Base-by-base conservation (phyloP, 2,329 filamentous ascomycete species). In the Cercospora berteroae region DNA sequence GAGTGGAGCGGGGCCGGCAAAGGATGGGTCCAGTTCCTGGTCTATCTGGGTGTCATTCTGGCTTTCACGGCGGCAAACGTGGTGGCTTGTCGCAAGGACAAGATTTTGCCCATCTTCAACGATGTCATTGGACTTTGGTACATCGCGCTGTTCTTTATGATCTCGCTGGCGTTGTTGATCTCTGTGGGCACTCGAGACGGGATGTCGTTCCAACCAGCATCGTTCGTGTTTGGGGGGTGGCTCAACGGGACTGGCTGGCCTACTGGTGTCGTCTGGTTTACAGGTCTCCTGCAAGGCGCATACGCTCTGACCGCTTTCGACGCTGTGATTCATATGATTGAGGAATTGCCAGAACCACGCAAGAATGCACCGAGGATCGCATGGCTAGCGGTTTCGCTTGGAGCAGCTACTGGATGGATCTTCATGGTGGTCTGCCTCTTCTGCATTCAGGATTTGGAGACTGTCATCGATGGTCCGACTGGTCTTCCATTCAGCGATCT, bases 401-500 rank as follows among this genome's bases (percentile, higher is more conserved):
- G 74, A 20, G 72, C 74, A 3, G 71, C 80, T 0, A 76, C 86
- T 0, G 87, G 86, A 0, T 84, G 87, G 55, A 79, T 83, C n/a
- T 85, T 88, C 79, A 72, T 87, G n/a, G 79, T 87, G 13, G 83
- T 84, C 0, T 78, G 86, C 39, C 80, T 86, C 8, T 88, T 87
- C 70, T 85, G 83, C 27, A 78, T 88, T 16, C 81, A 81, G 2
- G 80, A 87, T 64, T 76, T 85, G 10, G 78, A 82, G 10, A 74
- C 73, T 0, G 80, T 83, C 0, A 74, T 85, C 3, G 75, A 76
- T 0, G 81, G 81, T 0, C 79, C 80, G 0, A 85, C 85, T 0
- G 82, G 81, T 0, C 86, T 85, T 58, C 86, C 88, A 0, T 87
- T 88, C 69, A 88, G 89, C 72, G 81, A 87, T 60, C 82, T 88